These are phyloP conservation scores for Rubia peregrina DNA, from an alignment of 305 asterid genomes.

Conservation along the genomic window DNA sequence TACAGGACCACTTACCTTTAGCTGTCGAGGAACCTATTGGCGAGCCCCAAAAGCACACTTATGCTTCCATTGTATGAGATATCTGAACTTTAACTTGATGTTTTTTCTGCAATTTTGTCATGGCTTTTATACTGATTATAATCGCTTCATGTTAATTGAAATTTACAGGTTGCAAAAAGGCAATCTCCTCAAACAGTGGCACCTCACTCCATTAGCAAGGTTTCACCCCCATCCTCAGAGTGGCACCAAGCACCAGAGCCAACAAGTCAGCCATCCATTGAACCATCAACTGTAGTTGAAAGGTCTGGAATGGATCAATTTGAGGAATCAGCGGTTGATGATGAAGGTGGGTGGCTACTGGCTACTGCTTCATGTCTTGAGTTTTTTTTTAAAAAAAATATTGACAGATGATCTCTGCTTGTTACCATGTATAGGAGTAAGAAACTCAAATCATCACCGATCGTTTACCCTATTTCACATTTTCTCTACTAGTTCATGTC, in stretches of 20 bases:
- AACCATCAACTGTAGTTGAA: conserved; percentile 42
- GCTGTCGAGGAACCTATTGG: conserved; percentile 56
- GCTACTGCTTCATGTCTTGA: conserved; percentile 11
- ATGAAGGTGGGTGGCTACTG: conserved; percentile 71
- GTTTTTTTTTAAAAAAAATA: not conserved
- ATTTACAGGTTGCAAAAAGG: conserved; percentile 71
- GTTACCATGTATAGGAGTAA: not conserved
- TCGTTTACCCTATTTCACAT: conserved; percentile 5
- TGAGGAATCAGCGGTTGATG: conserved; percentile 67
- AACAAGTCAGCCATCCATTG: conserved; percentile 41
- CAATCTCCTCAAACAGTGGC: conserved; percentile 45
- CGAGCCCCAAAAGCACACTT: conserved; percentile 90
- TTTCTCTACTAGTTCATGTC: not conserved
- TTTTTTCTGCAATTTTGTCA: not conserved
- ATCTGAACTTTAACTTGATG: conserved; percentile 1
- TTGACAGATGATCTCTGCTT: not conserved
- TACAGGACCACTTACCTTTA: conserved; percentile 50
- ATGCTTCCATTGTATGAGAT: conserved; percentile 92
- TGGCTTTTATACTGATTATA: not conserved
- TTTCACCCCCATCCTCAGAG: conserved; percentile 38
- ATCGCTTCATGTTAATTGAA: conserved; percentile 8
- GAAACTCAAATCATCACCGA: not conserved
- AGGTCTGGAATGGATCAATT: conserved; percentile 45
- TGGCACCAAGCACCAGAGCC: conserved; percentile 57
- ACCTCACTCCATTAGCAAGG: conserved; percentile 44